Base-by-base conservation (phyloP, 2,329 filamentous ascomycete species). In the Ophiostoma tasmaniense region DNA sequence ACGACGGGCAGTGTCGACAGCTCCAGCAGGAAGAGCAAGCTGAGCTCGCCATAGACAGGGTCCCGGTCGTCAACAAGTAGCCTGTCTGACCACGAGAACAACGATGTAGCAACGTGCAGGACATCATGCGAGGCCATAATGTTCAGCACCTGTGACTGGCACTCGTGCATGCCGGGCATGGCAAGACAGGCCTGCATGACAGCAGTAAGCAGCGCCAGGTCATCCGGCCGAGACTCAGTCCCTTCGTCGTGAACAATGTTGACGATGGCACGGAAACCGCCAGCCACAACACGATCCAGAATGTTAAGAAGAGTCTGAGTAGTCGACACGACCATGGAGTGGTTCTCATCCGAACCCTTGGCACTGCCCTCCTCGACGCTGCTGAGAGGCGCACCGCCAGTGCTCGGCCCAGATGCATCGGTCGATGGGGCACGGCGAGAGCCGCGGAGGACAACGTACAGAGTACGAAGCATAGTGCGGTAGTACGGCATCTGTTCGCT, bases 21-120 rank as follows among this genome's bases (percentile, higher is more conserved):
- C 73, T 96, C 91, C 28, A 97, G 87, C 17, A 99, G 84, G 78
- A 98, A 96, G 33, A 93, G 84, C 55, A 97, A 85, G 74, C 91
- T 91, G n/a, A 97, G 85, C 76, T 97, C 93, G 72, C 93, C 95
- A 77, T 97, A 98, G 37, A 98, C 83, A 0, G 95, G 94, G 76
- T 98, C 94, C 25, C 67, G 30, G 67, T 67, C 69, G 69, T 90
- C 85, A 45, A 90, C 84, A 0, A 90, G 86, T 30, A 98, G 84
- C 73, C 89, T 88, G 77, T 98, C 93, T 3, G 94, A 87, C 95
- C 95, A 99, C 0, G 93, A 97, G 79, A 94, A 98, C 5, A 99
- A 84, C 42, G 91, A 92, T 6, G 90, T 89, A 0, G 93, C 93
- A 71, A 93, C 90, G 74, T 94, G 90, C 64, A 92, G 84, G 0